Percentiles rank a stretch among this genome's conserved stretches.
These are phyloP conservation scores for Tolypocladium tropicale DNA, from an alignment of 2,329 filamentous ascomycete genomes.

Conservation along the genomic window DNA sequence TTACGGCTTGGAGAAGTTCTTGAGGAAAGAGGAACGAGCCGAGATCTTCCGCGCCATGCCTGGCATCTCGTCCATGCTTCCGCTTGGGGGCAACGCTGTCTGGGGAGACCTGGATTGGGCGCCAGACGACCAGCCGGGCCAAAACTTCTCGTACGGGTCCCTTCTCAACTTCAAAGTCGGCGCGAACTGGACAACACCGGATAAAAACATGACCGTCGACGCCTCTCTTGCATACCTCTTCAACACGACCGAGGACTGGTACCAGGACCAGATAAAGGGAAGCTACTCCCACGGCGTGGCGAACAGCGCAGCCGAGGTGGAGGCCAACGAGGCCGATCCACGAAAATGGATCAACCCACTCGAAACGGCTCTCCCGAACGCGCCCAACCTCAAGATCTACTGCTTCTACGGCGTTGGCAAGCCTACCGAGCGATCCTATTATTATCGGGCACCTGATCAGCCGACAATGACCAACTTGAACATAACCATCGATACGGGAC, in stretches of 20 bases:
- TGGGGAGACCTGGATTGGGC: constrained; percentile 87
- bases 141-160: constrained; percentile 65
- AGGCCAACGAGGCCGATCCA: constrained; percentile 66
- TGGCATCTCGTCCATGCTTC: constrained; percentile 91
- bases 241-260: constrained; percentile 76
- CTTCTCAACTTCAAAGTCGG: constrained; percentile 72
- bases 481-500: constrained; percentile 59
- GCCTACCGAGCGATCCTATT: constrained; percentile 85
- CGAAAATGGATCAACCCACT: constrained; percentile 93
- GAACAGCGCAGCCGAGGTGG: constrained; percentile 67
- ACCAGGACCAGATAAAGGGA: constrained; percentile 56
- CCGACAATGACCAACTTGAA: constrained; percentile 58
- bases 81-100: constrained; percentile 85
- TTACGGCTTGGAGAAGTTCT: constrained; percentile 91
- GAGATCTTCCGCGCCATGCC: constrained; percentile 97
- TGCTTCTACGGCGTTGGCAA: constrained; percentile 97
- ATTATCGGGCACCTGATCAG: constrained; percentile 62
- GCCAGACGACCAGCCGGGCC: constrained; percentile 71
- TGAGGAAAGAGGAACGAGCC: constrained; percentile 80
- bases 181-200: constrained; percentile 52
- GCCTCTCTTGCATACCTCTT: constrained; percentile 71
- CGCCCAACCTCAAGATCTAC: constrained; percentile 86
- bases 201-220: constrained; percentile 70
- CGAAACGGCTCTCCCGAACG: constrained; percentile 75
- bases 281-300: constrained; percentile 88